Base-by-base conservation (phyloP, 2,329 filamentous ascomycete genomes). In the Pyrenophora teres region DNA sequence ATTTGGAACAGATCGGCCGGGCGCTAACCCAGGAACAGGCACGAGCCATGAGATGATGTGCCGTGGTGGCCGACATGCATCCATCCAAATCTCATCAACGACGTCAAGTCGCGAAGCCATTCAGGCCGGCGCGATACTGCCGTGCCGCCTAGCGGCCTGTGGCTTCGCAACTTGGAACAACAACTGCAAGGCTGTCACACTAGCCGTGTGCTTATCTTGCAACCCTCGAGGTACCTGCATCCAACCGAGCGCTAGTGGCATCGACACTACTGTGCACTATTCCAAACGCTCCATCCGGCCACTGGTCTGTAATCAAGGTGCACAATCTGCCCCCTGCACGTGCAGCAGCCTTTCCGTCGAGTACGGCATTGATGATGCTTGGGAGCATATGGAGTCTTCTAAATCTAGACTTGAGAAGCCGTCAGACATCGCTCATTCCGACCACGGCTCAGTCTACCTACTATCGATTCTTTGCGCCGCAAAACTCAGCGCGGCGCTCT, bases 391-490 rank as follows among this genome's bases (percentile, higher is more conserved):
- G 30, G 40, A 50, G 18, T 15, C 27, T 50, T 53, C 50, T 50
- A 53, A 53, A 37, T 53, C 50, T 40, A 38, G 50, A 41, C 46
- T 50, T 16, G 36, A 16, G 37, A 41, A 50, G 38, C 46, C 40
- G 40, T 37, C 46, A 40, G 13, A 21, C 40, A 18, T 53, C 46
- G 50, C 50, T 30, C 44, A 40, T 53, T 8, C 46, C 40, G 50
- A 50, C 40, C 36, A 40, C 40, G 40, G 30, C 21, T 32, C 18
- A 50, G 40, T 9, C 40, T 50, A 50, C 50, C 40, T 50, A 50
- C 50, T 53, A 53, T 50, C 32, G 40, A 49, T 52, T 52, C 23
- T 42, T 49, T n/a, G 40, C 39, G 46, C 50, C 40, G 50, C 46
- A 40, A 40, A 39, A 53, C 31, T 45, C 50, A 45, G 46, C 35